Percentiles rank a stretch among this genome's conserved stretches.
These are phyloP conservation scores for Eimeria tenella DNA, from an alignment of 169 alveolate species.

Conservation along the genomic window DNA sequence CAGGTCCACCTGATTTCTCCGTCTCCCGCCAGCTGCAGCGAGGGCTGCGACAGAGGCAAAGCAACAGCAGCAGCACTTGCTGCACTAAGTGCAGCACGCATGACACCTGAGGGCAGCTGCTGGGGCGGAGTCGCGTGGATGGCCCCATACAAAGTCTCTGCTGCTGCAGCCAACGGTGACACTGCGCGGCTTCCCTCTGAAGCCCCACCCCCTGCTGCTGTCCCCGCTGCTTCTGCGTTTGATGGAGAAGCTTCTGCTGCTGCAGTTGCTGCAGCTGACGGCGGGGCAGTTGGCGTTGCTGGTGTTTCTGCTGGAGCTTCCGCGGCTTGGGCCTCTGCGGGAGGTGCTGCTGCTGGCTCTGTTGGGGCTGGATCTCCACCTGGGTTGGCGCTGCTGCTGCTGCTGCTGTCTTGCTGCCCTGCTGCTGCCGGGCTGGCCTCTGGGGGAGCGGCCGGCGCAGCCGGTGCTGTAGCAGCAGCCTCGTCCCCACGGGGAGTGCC, in stretches of 20 bases:
- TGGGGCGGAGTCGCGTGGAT: neutral
- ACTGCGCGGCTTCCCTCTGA: no score
- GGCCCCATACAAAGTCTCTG: neutral
- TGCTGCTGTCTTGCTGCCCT: constrained; percentile 26
- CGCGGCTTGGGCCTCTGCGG: constrained; percentile 7
- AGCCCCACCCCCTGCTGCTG: no score
- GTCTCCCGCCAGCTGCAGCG: constrained; percentile 50
- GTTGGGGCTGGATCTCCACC: neutral
- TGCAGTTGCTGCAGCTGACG: neutral
- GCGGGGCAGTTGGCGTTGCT: neutral
- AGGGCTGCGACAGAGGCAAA: constrained; percentile 34
- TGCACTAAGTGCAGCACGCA: neutral
- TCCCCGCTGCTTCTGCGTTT: no score
- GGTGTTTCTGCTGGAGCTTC: neutral
- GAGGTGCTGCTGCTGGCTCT: neutral
- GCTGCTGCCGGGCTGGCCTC: neutral
- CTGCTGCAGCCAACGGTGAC: neutral
- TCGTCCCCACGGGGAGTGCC: neutral
- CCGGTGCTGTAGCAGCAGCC: neutral
- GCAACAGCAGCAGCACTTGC: neutral
- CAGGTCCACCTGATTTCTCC: constrained; percentile 16
- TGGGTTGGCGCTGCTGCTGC: constrained; percentile 50
- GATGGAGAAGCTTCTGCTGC: neutral
- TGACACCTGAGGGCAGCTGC: neutral
- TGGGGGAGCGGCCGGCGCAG: constrained; percentile 24